Conservation (phyloP, 768 basidiomycete species). For the Psilocybe cyanescens region DNA sequence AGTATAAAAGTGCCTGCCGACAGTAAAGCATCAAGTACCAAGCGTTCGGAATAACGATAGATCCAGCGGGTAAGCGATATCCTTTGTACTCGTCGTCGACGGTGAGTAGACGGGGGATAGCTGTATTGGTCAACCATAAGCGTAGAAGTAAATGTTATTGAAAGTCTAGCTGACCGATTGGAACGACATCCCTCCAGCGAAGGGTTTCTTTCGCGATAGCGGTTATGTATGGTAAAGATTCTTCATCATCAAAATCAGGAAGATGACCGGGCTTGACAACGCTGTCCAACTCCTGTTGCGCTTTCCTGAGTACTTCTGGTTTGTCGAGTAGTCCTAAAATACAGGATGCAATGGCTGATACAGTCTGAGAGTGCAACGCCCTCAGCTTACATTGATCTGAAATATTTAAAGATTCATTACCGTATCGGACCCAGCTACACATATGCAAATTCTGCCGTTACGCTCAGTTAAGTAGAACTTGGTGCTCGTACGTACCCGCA, state of each 20-base stretch:
- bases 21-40: constrained; percentile 26
- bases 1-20: too few relatives aligned
- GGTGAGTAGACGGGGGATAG: constrained; percentile 13
- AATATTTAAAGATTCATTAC: not conserved
- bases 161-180: constrained; percentile 25
- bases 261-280: constrained; percentile 34
- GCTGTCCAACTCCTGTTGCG: constrained; percentile 38
- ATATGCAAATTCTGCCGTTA: too few relatives aligned
- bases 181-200: constrained; percentile 35
- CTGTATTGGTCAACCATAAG: not conserved
- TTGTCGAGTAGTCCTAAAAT: constrained; percentile 35
- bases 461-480: too few relatives aligned
- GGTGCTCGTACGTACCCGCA: too few relatives aligned
- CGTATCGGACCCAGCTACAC: not conserved
- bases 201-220: constrained; percentile 35
- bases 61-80: constrained; percentile 32
- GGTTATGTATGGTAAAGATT: constrained; percentile 33
- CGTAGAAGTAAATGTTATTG: not conserved
- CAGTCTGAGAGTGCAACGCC: constrained; percentile 20
- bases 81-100: constrained; percentile 32
- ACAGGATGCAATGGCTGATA: constrained; percentile 30
- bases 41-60: constrained; percentile 34
- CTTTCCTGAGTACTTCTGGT: constrained; percentile 34
- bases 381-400: too few relatives aligned
- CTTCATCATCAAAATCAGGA: constrained; percentile 34